Evolutionary conservation across 1,139 yeast genomes (phyloP).

Genomic region (Chernovozyma sophiae-reginae): DNA sequence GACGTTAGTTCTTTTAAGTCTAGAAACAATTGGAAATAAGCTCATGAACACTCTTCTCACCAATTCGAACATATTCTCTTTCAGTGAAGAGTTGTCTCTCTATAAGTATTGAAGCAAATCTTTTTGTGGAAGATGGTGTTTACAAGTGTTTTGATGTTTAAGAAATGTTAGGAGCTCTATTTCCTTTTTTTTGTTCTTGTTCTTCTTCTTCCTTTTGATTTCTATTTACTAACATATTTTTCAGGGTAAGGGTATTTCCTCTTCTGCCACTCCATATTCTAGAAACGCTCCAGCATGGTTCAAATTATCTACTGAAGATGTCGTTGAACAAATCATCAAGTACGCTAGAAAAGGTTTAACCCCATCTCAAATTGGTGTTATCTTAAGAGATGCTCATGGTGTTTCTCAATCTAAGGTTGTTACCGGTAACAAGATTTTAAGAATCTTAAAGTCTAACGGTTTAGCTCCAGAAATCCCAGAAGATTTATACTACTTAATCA

Average conservation of each 20-base stretch:
- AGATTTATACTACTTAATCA: conserved; percentile 97
- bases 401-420: conserved; percentile 96
- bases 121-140: no score
- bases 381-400: conserved; percentile 99
- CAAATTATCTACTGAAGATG: conserved; percentile 93
- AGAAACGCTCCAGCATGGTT: conserved; percentile 99
- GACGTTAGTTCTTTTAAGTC: no score
- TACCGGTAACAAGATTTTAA: conserved; percentile 99
- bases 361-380: conserved; percentile 99
- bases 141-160: no score
- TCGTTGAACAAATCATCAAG: conserved; percentile 97
- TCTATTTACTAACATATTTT: conserved; percentile 27
- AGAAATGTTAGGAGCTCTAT: no score
- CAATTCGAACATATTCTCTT: no score
- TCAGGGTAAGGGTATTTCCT: conserved; percentile 98
- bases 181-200: no score
- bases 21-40: no score
- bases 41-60: no score
- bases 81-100: no score
- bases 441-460: conserved; percentile 99
- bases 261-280: conserved; percentile 99
- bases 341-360: conserved; percentile 99
- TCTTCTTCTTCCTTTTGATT: no score
- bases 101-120: no score
- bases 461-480: conserved; percentile 99